Conservation (phyloP, 257 asterid genomes). For the Salvia rosmarinus region DNA sequence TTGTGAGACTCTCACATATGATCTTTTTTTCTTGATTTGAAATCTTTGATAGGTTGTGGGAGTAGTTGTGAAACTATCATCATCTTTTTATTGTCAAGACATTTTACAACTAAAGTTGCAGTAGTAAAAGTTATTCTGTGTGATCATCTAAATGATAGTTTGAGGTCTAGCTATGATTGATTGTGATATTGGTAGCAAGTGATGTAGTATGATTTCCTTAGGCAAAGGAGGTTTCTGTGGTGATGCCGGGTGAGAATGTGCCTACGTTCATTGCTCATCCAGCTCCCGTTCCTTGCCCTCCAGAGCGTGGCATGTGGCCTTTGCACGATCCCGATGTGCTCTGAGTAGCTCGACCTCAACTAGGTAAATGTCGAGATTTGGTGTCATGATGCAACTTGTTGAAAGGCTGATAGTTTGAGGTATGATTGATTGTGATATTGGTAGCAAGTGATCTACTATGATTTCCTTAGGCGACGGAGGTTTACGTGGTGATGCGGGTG, state of each 20-base stretch:
- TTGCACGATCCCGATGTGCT: conserved; percentile 40
- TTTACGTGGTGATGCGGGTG: conserved; percentile 81
- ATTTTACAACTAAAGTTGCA: no score
- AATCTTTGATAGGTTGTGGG: not conserved
- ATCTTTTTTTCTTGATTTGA: not conserved
- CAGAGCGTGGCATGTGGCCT: conserved; percentile 58
- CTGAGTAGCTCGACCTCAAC: conserved; percentile 35
- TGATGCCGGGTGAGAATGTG: conserved; percentile 77
- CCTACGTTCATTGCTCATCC: conserved; percentile 76
- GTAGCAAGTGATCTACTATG: not conserved
- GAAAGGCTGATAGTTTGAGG: conserved; percentile 7
- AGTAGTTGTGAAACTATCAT: not conserved
- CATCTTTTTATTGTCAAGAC: not conserved
- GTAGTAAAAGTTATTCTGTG: no score
- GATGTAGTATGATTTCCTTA: conserved; percentile 29
- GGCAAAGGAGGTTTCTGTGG: conserved; percentile 71
- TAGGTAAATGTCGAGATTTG: not conserved
- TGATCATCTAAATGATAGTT: not conserved
- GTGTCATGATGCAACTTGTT: not conserved
- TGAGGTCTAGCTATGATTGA: not conserved
- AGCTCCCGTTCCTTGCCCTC: conserved; percentile 72
- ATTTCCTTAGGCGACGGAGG: conserved; percentile 59
- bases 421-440: not conserved
- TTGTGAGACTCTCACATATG: not conserved
- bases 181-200: not conserved